Evolutionary conservation across 192 early-diverging fungal species (phyloP).

Genomic region (Chytriomyces sp.): DNA sequence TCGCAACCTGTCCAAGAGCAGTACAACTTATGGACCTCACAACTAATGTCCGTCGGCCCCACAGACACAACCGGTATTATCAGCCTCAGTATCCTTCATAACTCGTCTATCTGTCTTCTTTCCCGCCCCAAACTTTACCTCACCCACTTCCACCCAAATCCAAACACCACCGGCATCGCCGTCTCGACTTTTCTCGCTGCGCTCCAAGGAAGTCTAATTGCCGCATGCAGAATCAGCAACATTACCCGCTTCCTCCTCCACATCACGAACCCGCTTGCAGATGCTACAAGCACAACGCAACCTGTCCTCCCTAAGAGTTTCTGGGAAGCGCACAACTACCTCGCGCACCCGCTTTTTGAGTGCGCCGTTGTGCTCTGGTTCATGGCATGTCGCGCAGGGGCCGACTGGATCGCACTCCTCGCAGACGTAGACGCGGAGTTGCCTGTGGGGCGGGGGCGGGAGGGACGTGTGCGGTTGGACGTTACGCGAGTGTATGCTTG

Average conservation of each 20-base stretch:
- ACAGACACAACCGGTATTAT: background rate
- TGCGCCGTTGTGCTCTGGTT: constrained; percentile 4
- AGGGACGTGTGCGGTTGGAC: background rate
- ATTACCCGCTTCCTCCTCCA: background rate
- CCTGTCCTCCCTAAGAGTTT: background rate
- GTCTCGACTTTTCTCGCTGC: background rate
- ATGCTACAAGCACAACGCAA: background rate
- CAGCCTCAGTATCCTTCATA: background rate
- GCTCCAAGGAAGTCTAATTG: background rate
- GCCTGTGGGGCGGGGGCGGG: no score
- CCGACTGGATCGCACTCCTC: background rate
- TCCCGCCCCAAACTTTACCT: constrained; percentile 5
- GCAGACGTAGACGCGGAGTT: background rate
- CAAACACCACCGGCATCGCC: background rate
- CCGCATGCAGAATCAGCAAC: background rate
- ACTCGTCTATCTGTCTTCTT: background rate
- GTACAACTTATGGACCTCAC: background rate
- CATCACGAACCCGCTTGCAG: background rate
- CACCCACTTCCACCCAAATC: background rate
- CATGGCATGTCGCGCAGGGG: background rate
- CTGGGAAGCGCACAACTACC: background rate
- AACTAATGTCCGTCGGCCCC: background rate
- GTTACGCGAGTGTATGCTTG: background rate
- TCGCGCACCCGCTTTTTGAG: constrained; percentile 8
- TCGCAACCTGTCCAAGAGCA: background rate